Evolutionary conservation across 2,329 filamentous ascomycete genomes (phyloP).

Genomic region (Sporothrix dimorphospora): DNA sequence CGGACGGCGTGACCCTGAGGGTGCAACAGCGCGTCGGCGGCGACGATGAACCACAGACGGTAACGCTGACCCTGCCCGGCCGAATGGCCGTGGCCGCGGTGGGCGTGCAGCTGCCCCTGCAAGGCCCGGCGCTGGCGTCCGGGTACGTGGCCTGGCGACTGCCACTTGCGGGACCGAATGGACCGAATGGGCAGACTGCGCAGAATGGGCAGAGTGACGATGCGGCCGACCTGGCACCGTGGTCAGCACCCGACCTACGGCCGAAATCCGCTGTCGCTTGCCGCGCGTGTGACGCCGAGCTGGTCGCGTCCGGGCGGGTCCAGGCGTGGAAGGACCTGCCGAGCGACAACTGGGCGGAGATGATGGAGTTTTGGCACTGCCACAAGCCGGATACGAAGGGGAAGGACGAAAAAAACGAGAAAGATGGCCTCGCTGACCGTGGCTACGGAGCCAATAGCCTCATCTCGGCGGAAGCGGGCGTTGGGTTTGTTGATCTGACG

Average conservation of each 20-base stretch:
- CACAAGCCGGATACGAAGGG: constrained; percentile 71
- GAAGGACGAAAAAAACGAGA: too few species aligned
- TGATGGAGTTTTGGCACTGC: constrained; percentile 99
- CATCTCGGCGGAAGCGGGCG: constrained; percentile 65
- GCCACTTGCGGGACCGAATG: constrained; percentile 39
- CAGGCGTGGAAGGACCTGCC: constrained; percentile 86
- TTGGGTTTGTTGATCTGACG: constrained; percentile 80
- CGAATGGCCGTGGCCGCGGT: constrained; percentile 43
- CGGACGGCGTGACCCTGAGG: constrained; percentile 49
- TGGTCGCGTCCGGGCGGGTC: constrained; percentile 48
- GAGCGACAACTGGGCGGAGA: constrained; percentile 97
- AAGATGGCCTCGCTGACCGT: constrained; percentile 58
- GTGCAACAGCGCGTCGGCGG: constrained; percentile 39
- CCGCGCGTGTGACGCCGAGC: constrained; percentile 43
- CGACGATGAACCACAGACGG: constrained; percentile 46
- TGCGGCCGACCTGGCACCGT: constrained; percentile 47
- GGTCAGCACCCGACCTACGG: constrained; percentile 57
- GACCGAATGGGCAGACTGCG: neutral
- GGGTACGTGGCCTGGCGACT: constrained; percentile 53
- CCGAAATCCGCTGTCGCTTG: constrained; percentile 47
- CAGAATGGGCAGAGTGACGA: neutral
- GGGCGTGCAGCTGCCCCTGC: constrained; percentile 37
- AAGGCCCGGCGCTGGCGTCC: constrained; percentile 37
- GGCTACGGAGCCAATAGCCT: constrained; percentile 83
- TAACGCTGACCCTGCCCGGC: constrained; percentile 49